Base-by-base conservation (phyloP, 495 filamentous ascomycete species). In the Aspergillus nanangensis region DNA sequence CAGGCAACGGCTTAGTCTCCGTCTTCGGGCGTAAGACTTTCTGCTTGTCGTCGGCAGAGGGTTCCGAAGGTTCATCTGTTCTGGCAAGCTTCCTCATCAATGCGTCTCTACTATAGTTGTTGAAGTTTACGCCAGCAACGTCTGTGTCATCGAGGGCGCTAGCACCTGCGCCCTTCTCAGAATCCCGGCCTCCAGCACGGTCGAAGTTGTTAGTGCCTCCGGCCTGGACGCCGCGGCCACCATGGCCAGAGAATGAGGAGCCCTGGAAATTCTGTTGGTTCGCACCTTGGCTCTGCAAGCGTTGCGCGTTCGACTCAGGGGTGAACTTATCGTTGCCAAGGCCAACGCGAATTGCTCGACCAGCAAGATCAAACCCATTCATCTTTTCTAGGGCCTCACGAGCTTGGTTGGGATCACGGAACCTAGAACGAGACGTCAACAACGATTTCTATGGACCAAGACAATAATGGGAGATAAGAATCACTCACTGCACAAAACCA, bases 321-420 rank as follows among this genome's bases (percentile, higher is more conserved):
- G 93, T 97, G 70, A 97, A 99, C 86, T 97, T 97, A 87, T 99
- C 94, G 75, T 95, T 99, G 70, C 94, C 94, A 76, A 99, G 90
- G 66, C 94, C 94, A 70, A 99, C 94, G 60, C 94, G 88, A 61
- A 99, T 97, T 44, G 88, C 89, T 58, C 94, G 90, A 71, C 91
- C 91, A 61, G 92, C 94, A 61, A 99, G 86, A 67, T 97, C 94
- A 73, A 96, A 99, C 39, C 91, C 90, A 71, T 99, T 99, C 93
- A 99, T 96, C 71, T 96, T 93, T 69, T 96, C 89, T 43, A 99
- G 75, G 38, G 94, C 94, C 61, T 95, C 88, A 48, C 90, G 84
- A 55, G 94, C 94, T 62, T 94, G 84, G 48, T 82, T 81, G 36
- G 94, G 90, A 65, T 97, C 87, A 59, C 84, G 82, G 73, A 95